Base-by-base conservation (phyloP, 768 basidiomycete species). In the Tephrocybe sp. region DNA sequence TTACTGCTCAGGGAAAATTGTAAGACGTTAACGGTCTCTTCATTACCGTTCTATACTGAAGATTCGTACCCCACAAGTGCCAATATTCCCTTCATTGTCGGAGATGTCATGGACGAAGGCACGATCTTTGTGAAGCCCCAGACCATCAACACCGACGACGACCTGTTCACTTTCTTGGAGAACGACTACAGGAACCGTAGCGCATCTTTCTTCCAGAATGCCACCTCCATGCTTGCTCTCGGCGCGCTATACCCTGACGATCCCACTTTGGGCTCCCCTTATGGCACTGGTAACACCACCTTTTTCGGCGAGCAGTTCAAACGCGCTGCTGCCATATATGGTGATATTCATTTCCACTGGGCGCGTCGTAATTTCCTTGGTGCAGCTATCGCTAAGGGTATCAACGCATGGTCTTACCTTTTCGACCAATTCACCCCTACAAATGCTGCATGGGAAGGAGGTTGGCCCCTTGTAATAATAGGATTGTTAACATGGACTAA, bases 201-300 rank as follows among this genome's bases (percentile, higher is more conserved):
- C 13, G 58, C 36, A 55, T 49, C 53, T 49, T 51, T 55, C 50
- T 56, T 52, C 62, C 51, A 62, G 4, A 46, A 44, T 15, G 44
- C 60, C 4, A 51, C 63, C 19, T 54, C 55, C n/a, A 47, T 52
- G 4, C 38, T 53, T 4, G 44, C 34, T 1, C 27, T 75, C 9
- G n/a, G 70, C 1, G 38, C 65, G 11, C 54, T 75, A 2, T 78
- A 79, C 57, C 76, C 75, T 0, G 50, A 74, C 30, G 44, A 64
- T 28, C 72, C 76, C 5, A 53, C 69, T 12, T 55, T 68, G 26
- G 76, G 76, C 4, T 72, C 72, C 1, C 77, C 77, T 0, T 78
- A 65, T 52, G 60, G 61, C 18, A 76, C 77, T 1, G 74, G 74
- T 28, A 67, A 72, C 42, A 47, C 70, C 12, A 73, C 72, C 0